Conservation (phyloP, 2,329 filamentous ascomycete genomes). For the Penicillium sclerotigenum region DNA sequence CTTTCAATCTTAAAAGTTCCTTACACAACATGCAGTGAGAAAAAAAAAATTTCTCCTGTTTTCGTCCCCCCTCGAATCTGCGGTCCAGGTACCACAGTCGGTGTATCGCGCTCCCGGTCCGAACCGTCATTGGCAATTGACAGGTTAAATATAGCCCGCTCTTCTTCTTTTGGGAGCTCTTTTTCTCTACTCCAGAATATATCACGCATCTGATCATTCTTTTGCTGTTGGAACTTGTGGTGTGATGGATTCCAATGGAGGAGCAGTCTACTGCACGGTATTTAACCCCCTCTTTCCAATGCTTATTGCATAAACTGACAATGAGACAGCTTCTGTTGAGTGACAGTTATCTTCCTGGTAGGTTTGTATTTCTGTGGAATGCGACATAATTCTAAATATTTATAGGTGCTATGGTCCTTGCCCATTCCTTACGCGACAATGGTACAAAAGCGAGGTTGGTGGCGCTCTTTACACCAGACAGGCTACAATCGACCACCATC, state of each 20-base stretch:
- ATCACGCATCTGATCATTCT: background rate
- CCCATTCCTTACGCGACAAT: slow-evolving; percentile 89
- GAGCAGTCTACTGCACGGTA: slow-evolving; percentile 67
- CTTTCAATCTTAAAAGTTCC: background rate
- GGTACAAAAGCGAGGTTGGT: slow-evolving; percentile 82
- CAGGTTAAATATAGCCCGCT: slow-evolving; percentile 14
- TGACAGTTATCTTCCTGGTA: slow-evolving; percentile 90
- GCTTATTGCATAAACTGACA: slow-evolving; percentile 4
- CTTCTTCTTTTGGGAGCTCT: background rate
- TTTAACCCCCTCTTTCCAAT: slow-evolving; percentile 23
- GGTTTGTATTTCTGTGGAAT: slow-evolving; percentile 21
- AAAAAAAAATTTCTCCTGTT: slow-evolving; percentile 4
- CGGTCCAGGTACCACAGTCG: slow-evolving; percentile 22
- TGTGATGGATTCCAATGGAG: slow-evolving; percentile 44
- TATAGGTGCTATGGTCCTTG: slow-evolving; percentile 88
- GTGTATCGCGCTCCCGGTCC: slow-evolving; percentile 14
- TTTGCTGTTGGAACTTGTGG: slow-evolving; percentile 3
- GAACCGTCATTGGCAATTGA: slow-evolving; percentile 12
- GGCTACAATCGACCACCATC: slow-evolving; percentile 70
- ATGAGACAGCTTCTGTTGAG: slow-evolving; percentile 74
- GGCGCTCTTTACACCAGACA: slow-evolving; percentile 77
- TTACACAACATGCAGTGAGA: slow-evolving; percentile 14
- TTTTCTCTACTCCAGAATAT: background rate
- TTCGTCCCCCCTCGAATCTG: slow-evolving; percentile 21
- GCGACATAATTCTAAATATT: background rate